These are phyloP conservation scores for Haplosporangium sp. DNA, from an alignment of 371 early-diverging fungal genomes.

Conservation along the genomic window DNA sequence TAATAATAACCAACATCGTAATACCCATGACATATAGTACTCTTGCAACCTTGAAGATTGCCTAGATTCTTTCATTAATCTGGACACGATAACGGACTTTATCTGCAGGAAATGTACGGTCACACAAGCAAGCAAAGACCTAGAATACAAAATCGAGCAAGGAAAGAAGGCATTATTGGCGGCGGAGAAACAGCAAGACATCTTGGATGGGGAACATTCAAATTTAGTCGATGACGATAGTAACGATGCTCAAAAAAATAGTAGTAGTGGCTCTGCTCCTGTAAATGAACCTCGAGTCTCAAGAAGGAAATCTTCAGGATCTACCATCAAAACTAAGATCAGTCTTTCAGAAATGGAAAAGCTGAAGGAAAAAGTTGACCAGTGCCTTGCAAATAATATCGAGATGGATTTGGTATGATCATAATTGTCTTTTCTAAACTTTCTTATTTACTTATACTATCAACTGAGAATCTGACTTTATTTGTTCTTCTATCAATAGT, in stretches of 20 bases:
- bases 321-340: conserved; percentile 1
- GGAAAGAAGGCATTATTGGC: conserved; percentile 12
- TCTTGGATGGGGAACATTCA: neutral
- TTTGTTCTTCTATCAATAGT: conserved; percentile 6
- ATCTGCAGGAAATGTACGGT: conserved; percentile 62
- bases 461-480: too few relatives aligned
- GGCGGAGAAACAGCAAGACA: neutral
- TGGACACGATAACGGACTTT: conserved; percentile 62
- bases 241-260: neutral
- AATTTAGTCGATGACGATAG: neutral
- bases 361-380: conserved; percentile 24
- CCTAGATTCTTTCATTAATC: conserved; percentile 56
- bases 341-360: conserved; percentile 25
- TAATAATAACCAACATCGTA: neutral
- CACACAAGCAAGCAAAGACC: conserved; percentile 37
- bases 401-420: conserved; percentile 48
- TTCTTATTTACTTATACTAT: neutral
- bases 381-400: conserved; percentile 43
- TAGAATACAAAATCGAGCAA: conserved; percentile 28
- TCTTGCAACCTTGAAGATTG: conserved; percentile 59
- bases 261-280: neutral
- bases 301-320: conserved; percentile 4
- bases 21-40: conserved; percentile 8
- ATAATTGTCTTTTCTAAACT: neutral
- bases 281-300: neutral